phyloP scores from a whole-genome alignment of 441 rosid species.

The Kokia cookei region DNA sequence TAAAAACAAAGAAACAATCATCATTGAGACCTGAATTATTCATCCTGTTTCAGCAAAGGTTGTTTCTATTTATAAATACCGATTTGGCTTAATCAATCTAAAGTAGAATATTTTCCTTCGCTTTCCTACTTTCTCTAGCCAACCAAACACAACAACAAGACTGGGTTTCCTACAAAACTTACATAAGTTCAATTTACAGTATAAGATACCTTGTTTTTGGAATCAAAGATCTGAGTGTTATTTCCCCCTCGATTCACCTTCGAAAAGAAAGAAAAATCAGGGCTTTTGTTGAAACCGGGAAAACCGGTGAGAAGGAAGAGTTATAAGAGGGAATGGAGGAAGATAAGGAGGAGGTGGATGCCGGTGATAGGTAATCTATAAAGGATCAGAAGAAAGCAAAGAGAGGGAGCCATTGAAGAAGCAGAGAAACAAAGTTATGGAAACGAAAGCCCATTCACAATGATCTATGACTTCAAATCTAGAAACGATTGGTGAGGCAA shows the following conservation, averaged over 20 bases:
- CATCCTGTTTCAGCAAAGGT: not conserved
- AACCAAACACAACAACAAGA: not conserved
- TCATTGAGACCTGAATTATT: not conserved
- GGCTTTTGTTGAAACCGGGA: not conserved
- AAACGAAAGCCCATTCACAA: constrained; percentile 43
- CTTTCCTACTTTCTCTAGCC: not conserved
- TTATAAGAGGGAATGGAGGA: constrained; percentile 85
- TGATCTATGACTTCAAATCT: not conserved
- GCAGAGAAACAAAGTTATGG: constrained; percentile 2
- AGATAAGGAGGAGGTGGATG: constrained; percentile 65
- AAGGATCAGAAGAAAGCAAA: constrained; percentile 31
- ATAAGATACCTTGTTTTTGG: not conserved
- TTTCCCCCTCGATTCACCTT: not conserved
- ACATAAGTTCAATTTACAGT: not conserved
- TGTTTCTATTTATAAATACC: not conserved
- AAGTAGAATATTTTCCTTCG: not conserved
- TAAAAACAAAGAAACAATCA: not conserved
- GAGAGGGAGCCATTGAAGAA: constrained; percentile 38
- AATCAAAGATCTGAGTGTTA: not conserved
- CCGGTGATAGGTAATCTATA: constrained; percentile 54
- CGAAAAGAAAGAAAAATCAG: constrained; percentile 7
- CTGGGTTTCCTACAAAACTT: not conserved
- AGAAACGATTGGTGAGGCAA: not conserved
- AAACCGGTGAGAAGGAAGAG: constrained; percentile 14
- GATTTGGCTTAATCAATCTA: not conserved